Base-by-base conservation (phyloP, 1,139 yeast genomes). In the Hansenula sp. region DNA sequence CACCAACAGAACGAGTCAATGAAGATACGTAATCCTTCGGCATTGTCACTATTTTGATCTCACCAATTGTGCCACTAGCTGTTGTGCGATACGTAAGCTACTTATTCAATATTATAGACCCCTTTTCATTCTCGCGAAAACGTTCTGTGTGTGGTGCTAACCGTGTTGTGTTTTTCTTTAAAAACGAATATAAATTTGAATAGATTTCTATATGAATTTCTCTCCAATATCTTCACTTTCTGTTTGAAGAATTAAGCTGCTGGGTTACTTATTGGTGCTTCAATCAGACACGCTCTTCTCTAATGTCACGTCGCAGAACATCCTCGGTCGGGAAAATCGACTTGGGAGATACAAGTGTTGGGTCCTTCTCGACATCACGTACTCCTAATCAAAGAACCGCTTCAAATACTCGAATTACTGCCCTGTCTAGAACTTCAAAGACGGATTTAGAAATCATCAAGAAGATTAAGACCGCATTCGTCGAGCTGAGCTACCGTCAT, bases 401-500 rank as follows among this genome's bases (percentile, higher is more conserved):
- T 1, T 49, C 56, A 10, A 32, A 34, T 13, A 64, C 62, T 40
- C 24, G 63, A 51, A 31, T 61, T 45, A 24, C 56, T 33, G 52
- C 37, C 48, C 57, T 48, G 50, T 59, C 44, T 41, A 57, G 25
- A 62, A 59, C 14, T 42, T 64, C 56, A 45, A 58, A 42, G 41
- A 55, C 52, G 42, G 73, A 40, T 57, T 57, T 46, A 43, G 70
- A 44, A 60, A 67, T 36, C 41, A 61, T 49, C 29, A 60, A 61
- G 20, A 81, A 81, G 53, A 59, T 81, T 35, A 67, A 75, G 66
- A 58, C 77, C 16, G 74, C 77, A 0, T 75, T 74, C 48, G 71
- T 74, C 32, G 92, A 86, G 52, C 64, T 84, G 51, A 61, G 76
- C 42, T 79, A 75, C 56, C 72, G 88, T 46, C 84, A 86, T 56